These are phyloP conservation scores for Grifola frondosa DNA, from an alignment of 1,284 basidiomycete species.

Conservation along the genomic window DNA sequence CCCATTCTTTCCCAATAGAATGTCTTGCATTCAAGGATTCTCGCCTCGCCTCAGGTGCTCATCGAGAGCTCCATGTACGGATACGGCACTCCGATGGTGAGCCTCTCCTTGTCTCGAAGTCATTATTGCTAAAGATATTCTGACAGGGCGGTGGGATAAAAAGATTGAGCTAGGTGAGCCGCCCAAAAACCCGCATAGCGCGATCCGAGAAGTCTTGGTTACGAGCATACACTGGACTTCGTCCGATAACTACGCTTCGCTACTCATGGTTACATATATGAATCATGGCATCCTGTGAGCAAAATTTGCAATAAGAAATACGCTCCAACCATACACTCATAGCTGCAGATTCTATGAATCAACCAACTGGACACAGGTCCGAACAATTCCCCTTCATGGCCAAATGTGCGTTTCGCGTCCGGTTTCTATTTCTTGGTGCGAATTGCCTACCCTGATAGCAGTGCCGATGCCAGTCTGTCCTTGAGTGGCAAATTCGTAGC, in stretches of 20 bases:
- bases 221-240: slow-evolving; percentile 7
- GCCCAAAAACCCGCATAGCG: neutral
- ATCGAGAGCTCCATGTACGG: slow-evolving; percentile 2
- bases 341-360: neutral
- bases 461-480: too few relatives aligned
- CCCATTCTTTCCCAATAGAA: slow-evolving; percentile 7
- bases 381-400: neutral
- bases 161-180: neutral
- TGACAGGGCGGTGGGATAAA: too few relatives aligned
- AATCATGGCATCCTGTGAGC: slow-evolving; percentile 4
- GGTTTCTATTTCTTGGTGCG: too few relatives aligned
- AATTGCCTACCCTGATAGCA: too few relatives aligned
- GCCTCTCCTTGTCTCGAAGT: too few relatives aligned
- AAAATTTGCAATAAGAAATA: neutral
- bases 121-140: too few relatives aligned
- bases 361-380: neutral
- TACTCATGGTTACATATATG: slow-evolving; percentile 4
- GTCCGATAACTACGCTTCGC: neutral
- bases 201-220: neutral
- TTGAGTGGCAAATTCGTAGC: too few relatives aligned
- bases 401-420: slow-evolving; percentile 3
- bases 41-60: slow-evolving; percentile 3
- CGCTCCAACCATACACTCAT: too few relatives aligned
- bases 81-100: neutral
- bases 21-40: slow-evolving; percentile 1